A percentile compares a stretch with the other conserved stretches of the same genome.
phyloP scores from a whole-genome alignment of 1,139 yeast genomes.

The Blastobotrys raffinosifermentans region DNA sequence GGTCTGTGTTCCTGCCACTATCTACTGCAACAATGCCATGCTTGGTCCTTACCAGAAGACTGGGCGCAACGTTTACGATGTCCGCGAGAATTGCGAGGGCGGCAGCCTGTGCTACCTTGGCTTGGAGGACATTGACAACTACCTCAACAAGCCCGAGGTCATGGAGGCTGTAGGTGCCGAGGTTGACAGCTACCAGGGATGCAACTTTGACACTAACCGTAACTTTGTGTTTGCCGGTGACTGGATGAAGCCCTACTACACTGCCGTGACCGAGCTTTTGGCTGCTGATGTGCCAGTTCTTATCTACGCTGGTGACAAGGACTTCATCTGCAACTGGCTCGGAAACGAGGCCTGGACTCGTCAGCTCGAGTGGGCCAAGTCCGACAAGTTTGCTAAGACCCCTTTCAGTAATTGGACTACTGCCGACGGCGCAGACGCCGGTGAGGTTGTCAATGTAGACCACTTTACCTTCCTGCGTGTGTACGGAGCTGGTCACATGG shows the following conservation, averaged over 20 bases:
- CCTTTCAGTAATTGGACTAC: constrained; percentile 36
- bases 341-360: constrained; percentile 80
- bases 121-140: constrained; percentile 49
- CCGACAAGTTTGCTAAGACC: constrained; percentile 30
- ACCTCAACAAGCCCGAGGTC: constrained; percentile 54
- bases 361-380: constrained; percentile 53
- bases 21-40: constrained; percentile 65
- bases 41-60: constrained; percentile 51
- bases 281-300: constrained; percentile 66
- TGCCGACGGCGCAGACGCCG: constrained; percentile 49
- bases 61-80: constrained; percentile 65
- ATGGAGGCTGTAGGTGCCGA: constrained; percentile 56
- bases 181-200: constrained; percentile 49
- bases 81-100: constrained; percentile 53
- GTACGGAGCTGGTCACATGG: constrained; percentile 67
- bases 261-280: constrained; percentile 50
- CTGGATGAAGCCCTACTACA: constrained; percentile 59
- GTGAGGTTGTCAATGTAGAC: constrained; percentile 51
- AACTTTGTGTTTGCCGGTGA: constrained; percentile 58
- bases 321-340: constrained; percentile 85
- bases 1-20: constrained; percentile 54
- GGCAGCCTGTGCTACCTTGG: constrained; percentile 54
- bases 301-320: constrained; percentile 84
- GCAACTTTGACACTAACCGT: constrained; percentile 51
- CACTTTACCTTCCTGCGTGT: constrained; percentile 59